A percentile compares a stretch with the other conserved stretches of the same genome.
These are phyloP conservation scores for Begonia peltatifolia DNA, from an alignment of 306 rosid genomes.

Conservation along the genomic window DNA sequence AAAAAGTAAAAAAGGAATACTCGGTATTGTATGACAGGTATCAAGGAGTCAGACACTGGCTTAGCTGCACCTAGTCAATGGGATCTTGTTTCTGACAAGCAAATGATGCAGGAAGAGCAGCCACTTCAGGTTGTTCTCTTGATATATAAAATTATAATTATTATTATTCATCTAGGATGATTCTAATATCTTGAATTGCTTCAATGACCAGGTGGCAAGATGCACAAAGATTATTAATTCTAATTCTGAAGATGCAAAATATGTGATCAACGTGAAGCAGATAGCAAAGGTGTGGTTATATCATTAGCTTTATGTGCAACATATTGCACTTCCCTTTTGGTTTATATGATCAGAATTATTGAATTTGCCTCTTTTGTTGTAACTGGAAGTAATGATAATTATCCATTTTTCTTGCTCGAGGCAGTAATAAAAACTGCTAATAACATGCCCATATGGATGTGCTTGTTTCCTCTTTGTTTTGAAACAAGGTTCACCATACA, in stretches of 20 bases:
- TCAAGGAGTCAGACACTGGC: constrained; percentile 98
- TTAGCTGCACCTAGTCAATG: constrained; percentile 99
- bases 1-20: constrained; percentile 3
- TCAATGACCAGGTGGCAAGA: constrained; percentile 67
- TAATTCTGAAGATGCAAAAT: constrained; percentile 94
- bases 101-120: constrained; percentile 99
- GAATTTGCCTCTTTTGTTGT: not conserved
- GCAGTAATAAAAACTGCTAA: too few relatives aligned
- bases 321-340: too few relatives aligned
- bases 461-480: too few relatives aligned
- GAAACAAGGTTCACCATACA: too few relatives aligned
- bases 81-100: constrained; percentile 99
- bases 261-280: constrained; percentile 91
- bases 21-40: constrained; percentile 35
- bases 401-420: too few relatives aligned
- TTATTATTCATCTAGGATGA: not conserved
- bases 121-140: constrained; percentile 69
- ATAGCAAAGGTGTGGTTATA: constrained; percentile 64
- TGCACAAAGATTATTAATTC: constrained; percentile 97
- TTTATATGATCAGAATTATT: too few relatives aligned
- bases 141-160: too few relatives aligned
- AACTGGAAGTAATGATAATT: not conserved
- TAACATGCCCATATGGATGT: too few relatives aligned
- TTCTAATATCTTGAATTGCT: constrained; percentile 12
- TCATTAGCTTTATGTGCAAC: too few relatives aligned